A percentile compares a stretch with the other conserved stretches of the same genome.
phyloP scores from a whole-genome alignment of 1,284 basidiomycete genomes.

The Kwoniella shivajii region DNA sequence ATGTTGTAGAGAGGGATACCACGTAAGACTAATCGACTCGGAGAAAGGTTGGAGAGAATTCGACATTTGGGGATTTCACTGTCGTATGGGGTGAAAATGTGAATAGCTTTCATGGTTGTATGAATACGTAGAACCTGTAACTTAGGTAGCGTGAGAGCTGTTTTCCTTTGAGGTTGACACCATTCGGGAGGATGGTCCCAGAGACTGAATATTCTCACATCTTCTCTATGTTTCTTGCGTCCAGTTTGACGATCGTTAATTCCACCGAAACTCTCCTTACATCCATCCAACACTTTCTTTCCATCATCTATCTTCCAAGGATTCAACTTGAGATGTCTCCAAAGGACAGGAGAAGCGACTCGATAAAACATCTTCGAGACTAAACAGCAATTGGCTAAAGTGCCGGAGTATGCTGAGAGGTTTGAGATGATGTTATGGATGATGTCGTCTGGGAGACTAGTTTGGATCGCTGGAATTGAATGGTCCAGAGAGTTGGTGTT shows the following conservation, averaged over 20 bases:
- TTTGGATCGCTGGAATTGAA: not conserved
- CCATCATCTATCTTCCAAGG: not conserved
- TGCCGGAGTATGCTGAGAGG: not conserved
- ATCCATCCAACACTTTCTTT: not conserved
- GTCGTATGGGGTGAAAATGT: too few relatives aligned
- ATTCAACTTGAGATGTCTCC: not conserved
- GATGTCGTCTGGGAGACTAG: not conserved
- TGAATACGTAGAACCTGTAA: not conserved
- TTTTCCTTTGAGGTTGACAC: not conserved
- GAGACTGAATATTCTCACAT: not conserved
- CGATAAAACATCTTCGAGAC: not conserved
- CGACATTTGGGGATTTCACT: too few relatives aligned
- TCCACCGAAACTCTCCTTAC: not conserved
- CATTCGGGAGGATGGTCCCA: not conserved
- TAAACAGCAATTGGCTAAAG: not conserved
- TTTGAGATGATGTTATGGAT: not conserved
- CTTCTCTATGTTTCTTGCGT: not conserved
- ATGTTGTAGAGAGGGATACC: too few relatives aligned
- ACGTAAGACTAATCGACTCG: too few relatives aligned
- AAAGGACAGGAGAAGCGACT: not conserved
- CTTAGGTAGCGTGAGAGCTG: not conserved
- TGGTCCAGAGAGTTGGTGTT: too few relatives aligned
- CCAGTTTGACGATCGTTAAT: not conserved
- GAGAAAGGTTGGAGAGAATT: too few relatives aligned
- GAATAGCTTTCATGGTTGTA: too few relatives aligned